Evolutionary conservation across 1,284 basidiomycete species (phyloP).

Genomic region (Microbotryum intermedium): DNA sequence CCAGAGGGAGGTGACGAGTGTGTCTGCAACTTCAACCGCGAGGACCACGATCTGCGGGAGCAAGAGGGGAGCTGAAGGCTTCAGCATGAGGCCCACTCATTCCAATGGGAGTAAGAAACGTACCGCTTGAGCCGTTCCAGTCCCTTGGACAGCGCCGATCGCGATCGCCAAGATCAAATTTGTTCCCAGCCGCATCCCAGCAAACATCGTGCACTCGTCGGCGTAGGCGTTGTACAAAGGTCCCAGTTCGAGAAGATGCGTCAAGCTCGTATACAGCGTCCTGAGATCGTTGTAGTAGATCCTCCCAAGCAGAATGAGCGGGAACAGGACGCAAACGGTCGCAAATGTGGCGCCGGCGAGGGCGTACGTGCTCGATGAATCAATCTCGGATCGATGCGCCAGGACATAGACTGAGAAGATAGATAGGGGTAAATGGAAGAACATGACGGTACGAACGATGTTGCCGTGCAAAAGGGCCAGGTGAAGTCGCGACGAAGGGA

Average conservation of each 20-base stretch:
- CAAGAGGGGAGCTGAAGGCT: too few relatives aligned
- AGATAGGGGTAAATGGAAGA: constrained; percentile 90
- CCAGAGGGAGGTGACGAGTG: constrained; percentile 55
- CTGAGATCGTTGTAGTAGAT: constrained; percentile 70
- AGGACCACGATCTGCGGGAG: constrained; percentile 56
- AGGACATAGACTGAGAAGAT: constrained; percentile 84
- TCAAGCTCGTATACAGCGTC: constrained; percentile 88
- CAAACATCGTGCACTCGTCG: constrained; percentile 82
- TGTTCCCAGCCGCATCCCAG: constrained; percentile 65
- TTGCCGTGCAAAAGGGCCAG: constrained; percentile 60
- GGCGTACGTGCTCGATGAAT: constrained; percentile 47
- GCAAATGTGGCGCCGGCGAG: constrained; percentile 64
- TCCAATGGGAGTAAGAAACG: too few relatives aligned
- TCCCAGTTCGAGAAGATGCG: constrained; percentile 79
- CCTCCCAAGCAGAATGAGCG: constrained; percentile 62
- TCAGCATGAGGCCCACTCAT: too few relatives aligned
- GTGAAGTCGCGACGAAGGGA: constrained; percentile 18
- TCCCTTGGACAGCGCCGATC: constrained; percentile 79
- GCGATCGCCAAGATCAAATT: constrained; percentile 71
- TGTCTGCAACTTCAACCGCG: constrained; percentile 69
- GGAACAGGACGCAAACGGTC: constrained; percentile 70
- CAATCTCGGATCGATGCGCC: constrained; percentile 49
- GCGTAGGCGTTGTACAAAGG: constrained; percentile 94
- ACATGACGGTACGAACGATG: constrained; percentile 73
- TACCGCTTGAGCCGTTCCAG: constrained; percentile 77